Base-by-base conservation (phyloP, 768 basidiomycete species). In the Lactifluus subvellereus region DNA sequence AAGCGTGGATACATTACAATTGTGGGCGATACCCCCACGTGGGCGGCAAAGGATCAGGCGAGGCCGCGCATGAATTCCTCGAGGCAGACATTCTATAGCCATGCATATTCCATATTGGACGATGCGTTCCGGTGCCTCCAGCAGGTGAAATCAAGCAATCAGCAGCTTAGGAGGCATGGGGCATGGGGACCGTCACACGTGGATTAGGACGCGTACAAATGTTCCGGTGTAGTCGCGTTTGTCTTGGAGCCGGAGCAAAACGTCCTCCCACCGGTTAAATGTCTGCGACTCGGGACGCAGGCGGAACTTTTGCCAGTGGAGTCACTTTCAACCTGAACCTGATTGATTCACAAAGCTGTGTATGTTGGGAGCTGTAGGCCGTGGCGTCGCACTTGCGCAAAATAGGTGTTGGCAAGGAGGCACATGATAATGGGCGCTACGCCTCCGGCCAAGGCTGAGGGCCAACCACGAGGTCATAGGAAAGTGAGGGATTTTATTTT, bases 371-470 rank as follows among this genome's bases (percentile, higher is more conserved):
- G 49, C 16, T 45, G 49, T 14, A 37, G 38, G 57, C 49, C 49
- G 57, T 59, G 57, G 57, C 57, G 49, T 51, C 6, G 27, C 37
- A 38, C 57, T 50, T 59, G 57, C 49, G 38, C 48, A n/a, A 50
- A 49, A 40, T 40, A 49, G 35, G 37, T 40, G 20, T n/a, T 16
- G 22, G n/a, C 22, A 54, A 18, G 52, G 32, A 47, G 27, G 53
- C 62, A 63, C 62, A 54, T 59, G 62, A 63, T 38, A 38, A 3
- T 37, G 40, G 61, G 56, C 49, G 62, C 52, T 54, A 59, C 62
- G 57, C 62, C 57, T 40, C 18, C 47, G 33, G 33, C 49, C n/a
- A 18, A 13, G 14, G 59, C 57, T 10, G 20, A 20, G 8, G 20
- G 4, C 47, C 14, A 13, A 30, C 33, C 20, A 48, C 33, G 51